Evolutionary conservation across 176 grass and related monocot species (phyloP).

Genomic region (Bolboschoenus planiculmis): DNA sequence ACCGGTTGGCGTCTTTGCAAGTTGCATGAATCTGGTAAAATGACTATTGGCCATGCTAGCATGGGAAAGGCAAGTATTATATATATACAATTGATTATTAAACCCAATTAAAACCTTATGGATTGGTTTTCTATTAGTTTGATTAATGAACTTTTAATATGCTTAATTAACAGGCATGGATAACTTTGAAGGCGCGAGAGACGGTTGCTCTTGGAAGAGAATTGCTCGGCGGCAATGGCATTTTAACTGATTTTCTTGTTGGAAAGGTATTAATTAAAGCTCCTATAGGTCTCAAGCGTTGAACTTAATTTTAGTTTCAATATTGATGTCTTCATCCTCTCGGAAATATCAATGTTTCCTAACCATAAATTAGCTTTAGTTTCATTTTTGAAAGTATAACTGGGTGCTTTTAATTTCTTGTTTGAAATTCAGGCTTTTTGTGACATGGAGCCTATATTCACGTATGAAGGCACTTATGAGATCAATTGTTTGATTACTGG

Average conservation of each 20-base stretch:
- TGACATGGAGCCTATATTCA: constrained; percentile 51
- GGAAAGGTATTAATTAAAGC: constrained; percentile 40
- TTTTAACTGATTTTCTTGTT: constrained; percentile 74
- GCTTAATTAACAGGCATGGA: constrained; percentile 44
- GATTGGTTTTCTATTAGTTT: background rate
- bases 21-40: constrained; percentile 69
- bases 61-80: constrained; percentile 52
- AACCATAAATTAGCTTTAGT: too few relatives aligned
- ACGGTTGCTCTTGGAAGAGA: constrained; percentile 58
- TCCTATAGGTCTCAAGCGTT: background rate
- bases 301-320: background rate
- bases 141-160: background rate
- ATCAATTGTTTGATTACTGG: constrained; percentile 42
- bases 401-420: background rate
- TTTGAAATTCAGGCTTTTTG: constrained; percentile 48
- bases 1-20: constrained; percentile 76
- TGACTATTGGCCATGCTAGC: constrained; percentile 62
- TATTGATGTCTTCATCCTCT: background rate
- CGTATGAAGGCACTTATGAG: constrained; percentile 58
- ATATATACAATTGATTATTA: background rate
- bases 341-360: too few relatives aligned
- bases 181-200: constrained; percentile 47
- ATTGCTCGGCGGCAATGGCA: constrained; percentile 70
- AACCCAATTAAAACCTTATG: background rate
- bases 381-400: background rate